Evolutionary conservation across 2,329 filamentous ascomycete genomes (phyloP), one percentile per base, ranked within the genome.

Genomic region (Thielaviopsis populi): DNA sequence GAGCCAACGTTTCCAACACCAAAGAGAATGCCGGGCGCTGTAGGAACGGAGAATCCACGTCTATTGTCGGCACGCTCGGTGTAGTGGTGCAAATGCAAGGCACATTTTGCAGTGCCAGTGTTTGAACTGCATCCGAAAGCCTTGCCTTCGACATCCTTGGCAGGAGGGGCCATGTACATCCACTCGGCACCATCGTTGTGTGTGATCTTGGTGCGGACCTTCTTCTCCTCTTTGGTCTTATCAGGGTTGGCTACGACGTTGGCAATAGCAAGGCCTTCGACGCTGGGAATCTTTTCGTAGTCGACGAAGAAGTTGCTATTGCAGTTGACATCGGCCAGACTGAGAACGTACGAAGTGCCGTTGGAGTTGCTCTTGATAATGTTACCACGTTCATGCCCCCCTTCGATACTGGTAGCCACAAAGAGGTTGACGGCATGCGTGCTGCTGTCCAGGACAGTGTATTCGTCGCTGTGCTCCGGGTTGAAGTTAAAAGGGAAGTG

Each of bases 341-440:
- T 95, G 68, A 95, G 77, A 13, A 96, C 89, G 70, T 96, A 99
- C 1, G 88, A 94, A 0, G 94, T 99, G 63, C 94, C 94, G 71
- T 99, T 97, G 70, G 91, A 96, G 77, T 99, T 99, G 71, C 91
- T 96, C 82, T 97, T 99, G 74, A 99, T 84, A 69, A 99, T 89
- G 27, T 87, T 87, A 43, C 94, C 94, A 69, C 88, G 91, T 66
- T 87, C 83, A 61, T 81, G 83, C 19, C 83, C 86, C 61, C 78
- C 72, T 2, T 77, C 77, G 48, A 80, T 81, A 69, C 88, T 86
- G 48, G 89, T 89, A 0, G 88, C 91, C 58, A 97, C 92, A 71
- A 97, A 95, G 65, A 99, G 76, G 75, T 97, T 97, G 65, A 99
- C 82, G 0, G 94, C 88, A 73, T 97, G 92, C 0, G 91, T 96